phyloP scores from a whole-genome alignment of 1,284 basidiomycete species.

The Cutaneotrichosporon sp. region DNA sequence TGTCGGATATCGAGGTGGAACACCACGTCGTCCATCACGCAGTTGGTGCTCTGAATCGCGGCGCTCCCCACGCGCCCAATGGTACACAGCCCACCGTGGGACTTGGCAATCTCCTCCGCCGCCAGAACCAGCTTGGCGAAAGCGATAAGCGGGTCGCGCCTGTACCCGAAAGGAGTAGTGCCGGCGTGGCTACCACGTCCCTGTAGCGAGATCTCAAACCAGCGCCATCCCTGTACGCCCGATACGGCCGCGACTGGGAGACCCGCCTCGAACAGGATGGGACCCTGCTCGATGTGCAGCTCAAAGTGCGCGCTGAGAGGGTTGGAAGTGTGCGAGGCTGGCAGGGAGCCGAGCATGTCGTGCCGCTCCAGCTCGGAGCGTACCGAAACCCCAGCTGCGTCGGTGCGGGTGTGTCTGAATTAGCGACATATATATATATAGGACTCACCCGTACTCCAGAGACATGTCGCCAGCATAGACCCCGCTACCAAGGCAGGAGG shows the following conservation, averaged over 20 bases:
- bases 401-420: constrained; percentile 1
- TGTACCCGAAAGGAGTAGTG: constrained; percentile 30
- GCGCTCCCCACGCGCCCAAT: constrained; percentile 23
- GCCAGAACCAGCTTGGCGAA: constrained; percentile 23
- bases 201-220: constrained; percentile 30
- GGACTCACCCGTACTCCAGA: constrained; percentile 7
- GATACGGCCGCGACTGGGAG: constrained; percentile 26
- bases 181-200: constrained; percentile 35
- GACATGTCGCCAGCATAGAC: constrained; percentile 30
- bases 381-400: constrained; percentile 14
- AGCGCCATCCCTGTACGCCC: constrained; percentile 34
- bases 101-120: constrained; percentile 21
- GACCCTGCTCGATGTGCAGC: constrained; percentile 43
- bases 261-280: constrained; percentile 28
- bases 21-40: constrained; percentile 25
- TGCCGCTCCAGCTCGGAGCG: constrained; percentile 20
- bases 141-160: constrained; percentile 29
- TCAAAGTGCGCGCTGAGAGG: constrained; percentile 39
- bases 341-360: constrained; percentile 16
- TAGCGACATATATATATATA: not conserved
- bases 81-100: constrained; percentile 25
- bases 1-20: constrained; percentile 35
- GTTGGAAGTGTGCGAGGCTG: constrained; percentile 3
- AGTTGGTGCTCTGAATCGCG: constrained; percentile 26
- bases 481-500: constrained; percentile 13